Base-by-base conservation (phyloP, 148 eudicot species). In the Silene conica region DNA sequence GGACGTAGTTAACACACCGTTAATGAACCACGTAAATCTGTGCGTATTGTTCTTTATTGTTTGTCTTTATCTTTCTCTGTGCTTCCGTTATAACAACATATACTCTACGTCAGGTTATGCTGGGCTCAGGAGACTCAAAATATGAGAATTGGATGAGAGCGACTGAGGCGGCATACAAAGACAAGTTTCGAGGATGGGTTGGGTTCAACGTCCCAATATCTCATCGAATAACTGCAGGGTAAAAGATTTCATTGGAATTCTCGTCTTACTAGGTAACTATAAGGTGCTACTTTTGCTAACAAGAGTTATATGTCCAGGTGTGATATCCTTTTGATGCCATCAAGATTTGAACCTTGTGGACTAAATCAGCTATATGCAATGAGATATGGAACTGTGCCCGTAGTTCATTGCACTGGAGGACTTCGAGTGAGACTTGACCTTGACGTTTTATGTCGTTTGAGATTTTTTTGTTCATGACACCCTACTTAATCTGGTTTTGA, bases 311-410 rank as follows among this genome's bases (percentile, higher is more conserved):
- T 76, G 38, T 59, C 79, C 92, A 96, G 99, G 16, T 92, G 97
- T 84, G 99, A 96, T 76, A 89, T 96, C 68, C 87, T 96, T 22
- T 77, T 89, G 81, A 96, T 96, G 99, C 99, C 99, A 21, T 96
- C 99, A 38, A 90, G 99, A 92, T 96, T 92, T 78, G 99, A 96
- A 77, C 99, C 99, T 8, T 96, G 99, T 78, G 99, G 99, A 69
- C 80, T 96, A 45, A 96, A 96, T 76, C 99, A 96, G 81, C 86
- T 96, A 43, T 96, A 92, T 73, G 99, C 99, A 34, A 96, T 96
- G 99, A 89, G 90, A 89, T 96, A 92, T 63, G 99, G 99, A 69
- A 89, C 99, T 50, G 76, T 96, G 48, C 99, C 99, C 3, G 89
- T 96, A 18, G 99, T 96, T 75, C 97, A 96, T 69, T 79, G 71